These are phyloP conservation scores for Phytophthora syringae DNA, from an alignment of 352 stramenopile genomes.

Conservation along the genomic window DNA sequence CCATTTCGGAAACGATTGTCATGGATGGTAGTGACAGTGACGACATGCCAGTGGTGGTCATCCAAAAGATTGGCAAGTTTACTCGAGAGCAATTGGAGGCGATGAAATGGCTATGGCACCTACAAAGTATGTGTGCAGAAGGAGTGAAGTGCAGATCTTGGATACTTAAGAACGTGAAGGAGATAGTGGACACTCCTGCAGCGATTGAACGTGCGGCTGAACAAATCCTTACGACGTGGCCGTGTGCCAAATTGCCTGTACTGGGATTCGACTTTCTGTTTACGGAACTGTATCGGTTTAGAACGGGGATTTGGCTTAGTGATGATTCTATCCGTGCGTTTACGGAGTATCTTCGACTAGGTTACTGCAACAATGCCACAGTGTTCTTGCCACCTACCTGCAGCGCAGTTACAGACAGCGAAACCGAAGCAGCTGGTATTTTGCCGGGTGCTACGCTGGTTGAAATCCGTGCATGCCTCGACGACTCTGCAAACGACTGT, in stretches of 20 bases:
- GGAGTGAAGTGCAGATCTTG: not conserved
- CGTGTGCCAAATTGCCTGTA: not conserved
- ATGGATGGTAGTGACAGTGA: not conserved
- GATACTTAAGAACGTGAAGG: not conserved
- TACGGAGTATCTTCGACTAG: too few relatives aligned
- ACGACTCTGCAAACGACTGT: too few relatives aligned
- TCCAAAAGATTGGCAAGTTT: slow-evolving; percentile 8
- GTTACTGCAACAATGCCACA: too few relatives aligned
- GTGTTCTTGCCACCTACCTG: too few relatives aligned
- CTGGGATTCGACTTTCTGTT: slow-evolving; percentile 5
- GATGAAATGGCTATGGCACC: slow-evolving; percentile 24
- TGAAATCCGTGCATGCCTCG: too few relatives aligned
- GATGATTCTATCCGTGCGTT: too few relatives aligned
- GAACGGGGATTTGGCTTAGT: slow-evolving; percentile 1
- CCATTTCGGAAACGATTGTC: not conserved
- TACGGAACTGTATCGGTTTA: slow-evolving; percentile 8
- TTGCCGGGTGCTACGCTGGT: too few relatives aligned
- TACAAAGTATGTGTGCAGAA: not conserved
- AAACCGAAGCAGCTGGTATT: too few relatives aligned
- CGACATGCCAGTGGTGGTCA: not conserved
- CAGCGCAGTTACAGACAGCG: too few relatives aligned
- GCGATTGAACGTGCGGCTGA: too few relatives aligned
- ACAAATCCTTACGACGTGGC: slow-evolving; percentile 1
- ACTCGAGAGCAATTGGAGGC: not conserved
- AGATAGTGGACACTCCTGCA: not conserved